phyloP scores from a whole-genome alignment of 2,329 filamentous ascomycete genomes.

The Nakataea oryzae region DNA sequence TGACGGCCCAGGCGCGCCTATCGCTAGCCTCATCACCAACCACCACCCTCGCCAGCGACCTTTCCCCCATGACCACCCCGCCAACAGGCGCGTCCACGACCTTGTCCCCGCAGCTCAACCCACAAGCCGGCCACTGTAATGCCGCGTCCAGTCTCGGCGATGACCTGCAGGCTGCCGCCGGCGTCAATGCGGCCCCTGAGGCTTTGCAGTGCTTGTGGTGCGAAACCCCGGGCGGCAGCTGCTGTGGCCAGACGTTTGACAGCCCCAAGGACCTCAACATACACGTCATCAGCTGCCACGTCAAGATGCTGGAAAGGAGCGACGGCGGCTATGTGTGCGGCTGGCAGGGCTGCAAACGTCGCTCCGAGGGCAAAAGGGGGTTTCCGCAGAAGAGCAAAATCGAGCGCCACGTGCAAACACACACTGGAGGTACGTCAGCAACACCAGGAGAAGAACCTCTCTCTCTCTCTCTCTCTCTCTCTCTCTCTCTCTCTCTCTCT shows the following conservation, averaged over 20 bases:
- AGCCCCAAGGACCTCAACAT: slow-evolving; percentile 40
- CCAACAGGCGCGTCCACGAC: not conserved
- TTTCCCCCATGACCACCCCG: not conserved
- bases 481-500: not conserved
- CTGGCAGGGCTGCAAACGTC: slow-evolving; percentile 47
- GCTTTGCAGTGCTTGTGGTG: slow-evolving; percentile 18
- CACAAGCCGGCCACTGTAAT: not conserved
- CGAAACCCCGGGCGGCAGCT: slow-evolving; percentile 5
- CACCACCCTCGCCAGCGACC: not conserved
- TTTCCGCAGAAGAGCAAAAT: slow-evolving; percentile 54
- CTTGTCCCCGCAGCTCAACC: not conserved
- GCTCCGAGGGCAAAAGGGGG: slow-evolving; percentile 26
- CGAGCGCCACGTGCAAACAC: slow-evolving; percentile 54
- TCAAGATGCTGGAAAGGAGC: slow-evolving; percentile 31
- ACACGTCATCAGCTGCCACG: slow-evolving; percentile 42
- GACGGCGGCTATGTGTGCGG: slow-evolving; percentile 38
- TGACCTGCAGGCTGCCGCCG: not conserved
- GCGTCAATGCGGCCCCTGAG: not conserved
- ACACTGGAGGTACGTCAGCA: slow-evolving; percentile 48
- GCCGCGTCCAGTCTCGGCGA: not conserved
- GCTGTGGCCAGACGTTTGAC: slow-evolving; percentile 23
- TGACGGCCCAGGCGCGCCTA: not conserved
- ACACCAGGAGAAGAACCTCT: too few species aligned
- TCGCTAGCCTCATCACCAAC: not conserved
- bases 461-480: too few species aligned